phyloP scores from a whole-genome alignment of 306 rosid genomes.

The Morella rubra region DNA sequence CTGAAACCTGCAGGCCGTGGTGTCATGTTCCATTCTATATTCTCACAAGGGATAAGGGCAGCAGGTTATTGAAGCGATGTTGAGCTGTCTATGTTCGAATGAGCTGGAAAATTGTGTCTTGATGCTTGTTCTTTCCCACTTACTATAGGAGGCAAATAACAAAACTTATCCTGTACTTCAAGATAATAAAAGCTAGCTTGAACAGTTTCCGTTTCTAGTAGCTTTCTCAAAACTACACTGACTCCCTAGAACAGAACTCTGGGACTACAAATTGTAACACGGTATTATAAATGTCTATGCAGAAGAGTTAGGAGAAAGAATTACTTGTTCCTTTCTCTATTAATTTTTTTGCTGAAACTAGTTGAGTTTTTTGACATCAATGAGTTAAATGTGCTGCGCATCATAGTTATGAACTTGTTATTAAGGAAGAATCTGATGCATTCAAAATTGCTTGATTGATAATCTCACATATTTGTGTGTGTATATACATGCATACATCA shows the following conservation, averaged over 20 bases:
- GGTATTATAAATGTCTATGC: too few relatives aligned
- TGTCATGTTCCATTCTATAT: not conserved
- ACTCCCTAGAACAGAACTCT: too few relatives aligned
- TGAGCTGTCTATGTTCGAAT: too few relatives aligned
- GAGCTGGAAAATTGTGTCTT: too few relatives aligned
- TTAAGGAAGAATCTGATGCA: not conserved
- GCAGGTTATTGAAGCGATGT: too few relatives aligned
- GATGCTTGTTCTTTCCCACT: too few relatives aligned
- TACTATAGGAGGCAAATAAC: too few relatives aligned
- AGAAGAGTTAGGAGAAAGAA: conserved; percentile 13
- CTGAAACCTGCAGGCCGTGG: not conserved
- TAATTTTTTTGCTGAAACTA: not conserved
- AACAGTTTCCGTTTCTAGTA: not conserved
- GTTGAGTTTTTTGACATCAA: not conserved
- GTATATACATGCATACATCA: too few relatives aligned
- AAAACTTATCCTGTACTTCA: not conserved
- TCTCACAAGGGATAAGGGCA: too few relatives aligned
- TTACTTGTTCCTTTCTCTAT: not conserved
- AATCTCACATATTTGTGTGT: not conserved
- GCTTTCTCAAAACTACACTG: not conserved
- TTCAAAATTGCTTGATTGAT: not conserved
- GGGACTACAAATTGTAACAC: too few relatives aligned
- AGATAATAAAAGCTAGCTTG: not conserved
- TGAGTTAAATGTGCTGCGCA: not conserved
- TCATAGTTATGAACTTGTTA: not conserved